Evolutionary conservation across 2,329 filamentous ascomycete genomes (phyloP).

Genomic region (Scedosporium minutisporum): DNA sequence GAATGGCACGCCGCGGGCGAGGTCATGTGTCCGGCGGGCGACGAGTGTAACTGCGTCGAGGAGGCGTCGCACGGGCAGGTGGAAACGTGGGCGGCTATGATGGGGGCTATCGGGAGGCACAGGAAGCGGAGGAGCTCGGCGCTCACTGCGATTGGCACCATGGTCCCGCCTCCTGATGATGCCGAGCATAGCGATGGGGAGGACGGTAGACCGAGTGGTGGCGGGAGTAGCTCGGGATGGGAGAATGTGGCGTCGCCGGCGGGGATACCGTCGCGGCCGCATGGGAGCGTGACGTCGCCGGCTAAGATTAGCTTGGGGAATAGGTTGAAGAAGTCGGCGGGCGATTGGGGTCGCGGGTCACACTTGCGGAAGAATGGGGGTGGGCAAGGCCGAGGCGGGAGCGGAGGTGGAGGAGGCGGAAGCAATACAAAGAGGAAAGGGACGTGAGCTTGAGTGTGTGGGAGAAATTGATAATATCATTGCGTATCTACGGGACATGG

Average conservation of each 20-base stretch:
- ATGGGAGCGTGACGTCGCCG: neutral
- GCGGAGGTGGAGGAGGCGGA: neutral
- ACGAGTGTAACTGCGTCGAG: constrained; percentile 53
- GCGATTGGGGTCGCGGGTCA: neutral
- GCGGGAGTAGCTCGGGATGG: neutral
- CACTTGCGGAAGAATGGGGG: neutral
- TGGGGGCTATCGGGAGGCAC: constrained; percentile 26
- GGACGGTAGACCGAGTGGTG: neutral
- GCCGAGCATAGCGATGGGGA: neutral
- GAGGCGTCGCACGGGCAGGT: constrained; percentile 48
- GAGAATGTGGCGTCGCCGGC: constrained; percentile 2
- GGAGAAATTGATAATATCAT: neutral
- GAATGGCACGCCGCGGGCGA: constrained; percentile 51
- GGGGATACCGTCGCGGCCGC: neutral
- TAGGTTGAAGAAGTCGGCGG: constrained; percentile 1
- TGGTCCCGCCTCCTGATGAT: neutral
- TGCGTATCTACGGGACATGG: too few species aligned
- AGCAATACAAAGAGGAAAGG: neutral
- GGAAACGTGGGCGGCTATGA: constrained; percentile 51
- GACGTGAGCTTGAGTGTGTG: neutral
- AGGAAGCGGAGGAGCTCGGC: constrained; percentile 1
- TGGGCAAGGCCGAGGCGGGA: neutral
- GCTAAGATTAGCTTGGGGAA: constrained; percentile 4
- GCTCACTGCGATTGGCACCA: neutral
- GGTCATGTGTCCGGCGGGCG: constrained; percentile 50